Conservation (phyloP, 1,284 basidiomycete genomes). For the Austroboletus sp. region DNA sequence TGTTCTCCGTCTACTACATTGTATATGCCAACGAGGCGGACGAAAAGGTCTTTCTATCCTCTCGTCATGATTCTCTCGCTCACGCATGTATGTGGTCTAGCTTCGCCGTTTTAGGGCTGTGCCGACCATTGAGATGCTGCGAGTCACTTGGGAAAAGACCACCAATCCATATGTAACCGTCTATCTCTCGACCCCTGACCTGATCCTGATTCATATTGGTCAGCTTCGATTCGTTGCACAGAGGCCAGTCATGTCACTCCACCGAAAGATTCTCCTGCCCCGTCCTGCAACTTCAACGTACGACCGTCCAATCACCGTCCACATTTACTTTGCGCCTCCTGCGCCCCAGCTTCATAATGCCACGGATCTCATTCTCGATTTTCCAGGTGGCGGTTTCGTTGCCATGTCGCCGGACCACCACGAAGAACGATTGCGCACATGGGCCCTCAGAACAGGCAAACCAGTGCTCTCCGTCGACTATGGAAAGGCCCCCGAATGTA, state of each 20-base stretch:
- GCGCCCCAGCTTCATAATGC: conserved; percentile 60
- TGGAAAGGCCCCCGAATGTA: conserved; percentile 93
- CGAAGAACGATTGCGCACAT: conserved; percentile 84
- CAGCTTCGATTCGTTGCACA: conserved; percentile 66
- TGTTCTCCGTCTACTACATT: conserved; percentile 91
- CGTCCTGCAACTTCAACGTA: conserved; percentile 74
- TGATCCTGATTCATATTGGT: conserved; percentile 8
- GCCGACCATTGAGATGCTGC: conserved; percentile 92
- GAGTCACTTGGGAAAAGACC: conserved; percentile 94
- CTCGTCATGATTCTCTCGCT: not conserved
- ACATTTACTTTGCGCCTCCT: conserved; percentile 77
- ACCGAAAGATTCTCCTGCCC: conserved; percentile 73
- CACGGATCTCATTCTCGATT: conserved; percentile 82
- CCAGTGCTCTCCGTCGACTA: conserved; percentile 88
- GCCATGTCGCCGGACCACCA: conserved; percentile 94
- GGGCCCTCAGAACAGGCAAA: conserved; percentile 75
- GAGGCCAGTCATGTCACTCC: conserved; percentile 57
- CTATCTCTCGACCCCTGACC: conserved; percentile 7
- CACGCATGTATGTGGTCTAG: conserved; percentile 38
- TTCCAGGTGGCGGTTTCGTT: conserved; percentile 93
- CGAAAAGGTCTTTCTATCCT: conserved; percentile 62
- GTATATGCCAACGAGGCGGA: conserved; percentile 89
- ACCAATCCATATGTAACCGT: conserved; percentile 78
- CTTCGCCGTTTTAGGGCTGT: conserved; percentile 85
- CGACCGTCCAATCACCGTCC: conserved; percentile 73